Conservation (phyloP, 1,284 basidiomycete species). For the Marasmius fiardii region DNA sequence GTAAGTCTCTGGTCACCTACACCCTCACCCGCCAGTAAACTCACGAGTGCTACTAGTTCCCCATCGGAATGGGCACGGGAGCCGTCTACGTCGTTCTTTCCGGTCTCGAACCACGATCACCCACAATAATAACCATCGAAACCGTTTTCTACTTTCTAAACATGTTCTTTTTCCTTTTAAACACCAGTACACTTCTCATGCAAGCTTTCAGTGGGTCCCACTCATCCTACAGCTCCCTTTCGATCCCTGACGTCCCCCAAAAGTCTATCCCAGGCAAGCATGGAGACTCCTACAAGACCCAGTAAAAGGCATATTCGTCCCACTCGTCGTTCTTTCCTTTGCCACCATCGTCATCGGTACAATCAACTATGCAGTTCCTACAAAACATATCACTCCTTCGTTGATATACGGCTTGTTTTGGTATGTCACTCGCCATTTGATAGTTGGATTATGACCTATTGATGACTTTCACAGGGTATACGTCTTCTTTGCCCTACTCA, state of each 20-base stretch:
- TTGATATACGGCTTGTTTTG: conserved; percentile 42
- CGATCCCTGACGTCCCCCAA: neutral
- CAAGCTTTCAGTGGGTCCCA: conserved; percentile 37
- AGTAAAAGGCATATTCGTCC: conserved; percentile 43
- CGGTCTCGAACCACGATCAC: conserved; percentile 33
- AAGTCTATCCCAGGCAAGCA: conserved; percentile 43
- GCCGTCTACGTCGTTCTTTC: conserved; percentile 46
- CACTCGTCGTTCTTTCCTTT: conserved; percentile 44
- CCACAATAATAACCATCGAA: conserved; percentile 31
- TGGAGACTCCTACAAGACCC: conserved; percentile 40
- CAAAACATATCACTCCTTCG: conserved; percentile 28
- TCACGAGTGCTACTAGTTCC: conserved; percentile 34
- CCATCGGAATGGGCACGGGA: conserved; percentile 48
- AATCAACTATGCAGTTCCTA: conserved; percentile 41
- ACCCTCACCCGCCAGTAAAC: neutral
- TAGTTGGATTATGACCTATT: neutral
- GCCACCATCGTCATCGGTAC: conserved; percentile 50
- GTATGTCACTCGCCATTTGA: conserved; percentile 24
- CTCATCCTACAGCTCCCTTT: no score
- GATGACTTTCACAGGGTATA: conserved; percentile 34
- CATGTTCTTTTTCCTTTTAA: conserved; percentile 40
- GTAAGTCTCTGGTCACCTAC: conserved; percentile 25
- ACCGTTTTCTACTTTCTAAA: conserved; percentile 45
- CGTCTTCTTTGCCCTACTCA: conserved; percentile 33
- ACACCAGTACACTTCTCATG: conserved; percentile 36